Evolutionary conservation across 768 basidiomycete genomes (phyloP).

Genomic region (Agaricus bisporus): DNA sequence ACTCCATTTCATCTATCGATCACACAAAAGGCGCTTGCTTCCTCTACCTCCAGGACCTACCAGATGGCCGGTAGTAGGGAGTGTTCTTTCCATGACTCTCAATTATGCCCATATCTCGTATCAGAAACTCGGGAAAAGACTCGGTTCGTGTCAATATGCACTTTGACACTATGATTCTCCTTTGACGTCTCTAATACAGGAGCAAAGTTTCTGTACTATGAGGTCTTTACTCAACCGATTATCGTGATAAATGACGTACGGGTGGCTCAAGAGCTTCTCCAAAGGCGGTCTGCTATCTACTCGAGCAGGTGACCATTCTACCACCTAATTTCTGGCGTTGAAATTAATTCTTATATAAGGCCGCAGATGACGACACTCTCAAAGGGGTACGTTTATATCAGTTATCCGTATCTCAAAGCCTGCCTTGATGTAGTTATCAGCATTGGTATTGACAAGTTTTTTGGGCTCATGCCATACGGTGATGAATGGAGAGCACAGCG

Average conservation of each 20-base stretch:
- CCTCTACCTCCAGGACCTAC: constrained; percentile 6
- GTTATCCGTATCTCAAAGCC: neutral
- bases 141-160: constrained; percentile 1
- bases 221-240: constrained; percentile 38
- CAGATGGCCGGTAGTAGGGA: constrained; percentile 11
- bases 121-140: constrained; percentile 6
- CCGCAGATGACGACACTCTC: neutral
- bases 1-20: constrained; percentile 1
- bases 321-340: neutral
- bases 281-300: constrained; percentile 35
- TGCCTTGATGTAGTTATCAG: neutral
- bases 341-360: neutral
- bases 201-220: constrained; percentile 43
- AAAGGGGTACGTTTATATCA: neutral
- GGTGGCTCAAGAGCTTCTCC: constrained; percentile 45
- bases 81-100: constrained; percentile 8
- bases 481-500: constrained; percentile 19
- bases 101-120: constrained; percentile 1
- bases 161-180: too few relatives aligned
- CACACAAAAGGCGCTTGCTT: neutral
- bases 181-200: neutral
- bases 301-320: neutral
- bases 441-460: neutral
- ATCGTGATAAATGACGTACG: constrained; percentile 34
- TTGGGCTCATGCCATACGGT: constrained; percentile 19